Conservation (phyloP, 176 grass and related monocot species). For the Ensete glaucum region DNA sequence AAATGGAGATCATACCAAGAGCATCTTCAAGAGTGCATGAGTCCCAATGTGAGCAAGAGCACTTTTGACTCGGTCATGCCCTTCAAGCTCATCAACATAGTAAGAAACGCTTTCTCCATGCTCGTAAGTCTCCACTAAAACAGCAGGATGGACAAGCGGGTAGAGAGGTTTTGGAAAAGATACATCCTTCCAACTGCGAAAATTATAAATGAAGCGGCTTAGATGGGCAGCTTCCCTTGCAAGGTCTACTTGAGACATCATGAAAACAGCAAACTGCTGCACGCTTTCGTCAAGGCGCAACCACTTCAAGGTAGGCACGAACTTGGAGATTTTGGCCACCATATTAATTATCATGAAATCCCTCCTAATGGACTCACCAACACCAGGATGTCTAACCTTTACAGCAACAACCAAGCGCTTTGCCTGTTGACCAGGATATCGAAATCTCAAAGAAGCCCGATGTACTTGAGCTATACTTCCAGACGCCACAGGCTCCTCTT, state of each 20-base stretch:
- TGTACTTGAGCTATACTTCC: constrained; percentile 45
- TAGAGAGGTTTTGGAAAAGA: constrained; percentile 90
- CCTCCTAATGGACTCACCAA: constrained; percentile 28
- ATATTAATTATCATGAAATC: constrained; percentile 94
- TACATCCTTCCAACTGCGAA: constrained; percentile 92
- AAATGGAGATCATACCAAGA: constrained; percentile 56
- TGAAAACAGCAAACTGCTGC: constrained; percentile 97
- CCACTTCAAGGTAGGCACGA: constrained; percentile 73
- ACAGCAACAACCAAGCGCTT: neutral
- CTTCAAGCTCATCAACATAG: constrained; percentile 92
- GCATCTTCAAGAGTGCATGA: constrained; percentile 97
- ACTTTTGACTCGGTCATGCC: constrained; percentile 79
- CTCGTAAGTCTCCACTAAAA: constrained; percentile 90
- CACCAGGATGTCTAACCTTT: constrained; percentile 18
- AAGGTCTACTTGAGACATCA: constrained; percentile 99
- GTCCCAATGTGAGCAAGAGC: constrained; percentile 94
- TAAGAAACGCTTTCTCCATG: constrained; percentile 70
- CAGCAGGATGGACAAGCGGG: constrained; percentile 95
- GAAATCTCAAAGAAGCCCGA: constrained; percentile 25
- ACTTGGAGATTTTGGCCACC: constrained; percentile 71
- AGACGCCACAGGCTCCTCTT: constrained; percentile 91
- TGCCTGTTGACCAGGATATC: constrained; percentile 23
- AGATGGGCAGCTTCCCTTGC: constrained; percentile 95
- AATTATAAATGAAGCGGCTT: constrained; percentile 98
- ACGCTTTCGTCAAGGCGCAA: constrained; percentile 89